phyloP scores from a whole-genome alignment of 306 rosid species.

The Cucurbita ficifolia region DNA sequence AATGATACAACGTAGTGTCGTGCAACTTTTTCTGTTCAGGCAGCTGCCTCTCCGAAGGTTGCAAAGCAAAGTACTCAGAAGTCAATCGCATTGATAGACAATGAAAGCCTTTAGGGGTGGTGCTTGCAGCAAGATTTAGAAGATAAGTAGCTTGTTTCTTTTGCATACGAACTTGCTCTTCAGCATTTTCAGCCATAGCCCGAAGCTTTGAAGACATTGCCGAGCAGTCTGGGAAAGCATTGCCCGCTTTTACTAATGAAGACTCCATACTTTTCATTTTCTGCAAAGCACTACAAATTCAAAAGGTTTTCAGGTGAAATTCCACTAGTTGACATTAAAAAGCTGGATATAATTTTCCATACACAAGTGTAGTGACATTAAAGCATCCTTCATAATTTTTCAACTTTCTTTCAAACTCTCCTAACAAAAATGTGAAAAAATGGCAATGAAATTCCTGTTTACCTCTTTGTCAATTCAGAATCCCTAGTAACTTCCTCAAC shows the following conservation, averaged over 20 bases:
- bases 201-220: slow-evolving; percentile 74
- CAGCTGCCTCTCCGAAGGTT: slow-evolving; percentile 44
- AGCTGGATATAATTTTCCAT: neutral
- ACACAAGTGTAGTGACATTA: neutral
- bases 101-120: slow-evolving; percentile 74
- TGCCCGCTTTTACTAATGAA: slow-evolving; percentile 55
- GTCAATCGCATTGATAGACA: slow-evolving; percentile 89
- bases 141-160: slow-evolving; percentile 44
- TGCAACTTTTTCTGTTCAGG: slow-evolving; percentile 47
- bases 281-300: slow-evolving; percentile 80
- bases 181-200: slow-evolving; percentile 60
- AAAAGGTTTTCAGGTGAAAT: slow-evolving; percentile 13
- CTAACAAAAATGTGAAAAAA: neutral
- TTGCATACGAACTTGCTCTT: slow-evolving; percentile 52
- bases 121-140: slow-evolving; percentile 70
- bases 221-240: slow-evolving; percentile 59
- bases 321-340: neutral
- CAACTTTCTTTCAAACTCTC: neutral
- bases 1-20: slow-evolving; percentile 57
- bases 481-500: slow-evolving; percentile 50
- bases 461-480: slow-evolving; percentile 69
- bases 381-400: neutral
- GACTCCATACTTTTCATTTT: slow-evolving; percentile 79
- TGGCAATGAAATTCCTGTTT: slow-evolving; percentile 8
- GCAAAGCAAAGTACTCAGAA: slow-evolving; percentile 57